Evolutionary conservation across 495 filamentous ascomycete species (phyloP).

Genomic region (Cetradonia linearis): DNA sequence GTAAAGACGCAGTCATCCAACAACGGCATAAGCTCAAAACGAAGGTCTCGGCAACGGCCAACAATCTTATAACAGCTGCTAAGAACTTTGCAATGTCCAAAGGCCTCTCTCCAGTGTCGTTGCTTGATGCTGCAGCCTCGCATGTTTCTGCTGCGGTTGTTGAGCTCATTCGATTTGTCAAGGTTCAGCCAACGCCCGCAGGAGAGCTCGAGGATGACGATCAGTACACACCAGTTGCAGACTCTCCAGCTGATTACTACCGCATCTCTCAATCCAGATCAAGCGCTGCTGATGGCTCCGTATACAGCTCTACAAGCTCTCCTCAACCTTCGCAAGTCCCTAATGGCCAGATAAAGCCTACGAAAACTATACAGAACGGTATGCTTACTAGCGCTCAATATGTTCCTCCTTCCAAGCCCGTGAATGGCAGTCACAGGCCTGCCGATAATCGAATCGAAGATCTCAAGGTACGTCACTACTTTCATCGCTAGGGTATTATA

Average conservation of each 20-base stretch:
- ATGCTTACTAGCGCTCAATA: constrained; percentile 26
- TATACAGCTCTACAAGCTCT: constrained; percentile 45
- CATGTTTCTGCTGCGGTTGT: constrained; percentile 79
- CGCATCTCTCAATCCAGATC: constrained; percentile 36
- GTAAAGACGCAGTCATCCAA: constrained; percentile 32
- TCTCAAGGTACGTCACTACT: constrained; percentile 12
- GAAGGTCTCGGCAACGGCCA: constrained; percentile 78
- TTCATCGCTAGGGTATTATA: neutral
- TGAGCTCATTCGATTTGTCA: constrained; percentile 71
- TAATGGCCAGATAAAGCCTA: constrained; percentile 6
- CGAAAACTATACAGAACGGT: constrained; percentile 24
- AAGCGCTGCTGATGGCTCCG: constrained; percentile 39
- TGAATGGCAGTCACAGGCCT: constrained; percentile 7
- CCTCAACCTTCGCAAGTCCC: constrained; percentile 25
- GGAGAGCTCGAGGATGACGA: constrained; percentile 70
- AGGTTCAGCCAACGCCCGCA: constrained; percentile 64
- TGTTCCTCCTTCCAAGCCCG: constrained; percentile 18
- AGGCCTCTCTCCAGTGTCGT: constrained; percentile 86
- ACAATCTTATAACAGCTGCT: constrained; percentile 87
- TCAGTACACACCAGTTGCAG: constrained; percentile 33
- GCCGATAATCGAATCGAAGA: constrained; percentile 12
- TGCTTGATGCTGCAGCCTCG: constrained; percentile 91
- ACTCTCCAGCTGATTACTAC: constrained; percentile 42
- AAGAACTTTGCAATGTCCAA: constrained; percentile 75
- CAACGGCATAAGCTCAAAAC: constrained; percentile 57